Base-by-base conservation (phyloP, 768 basidiomycete genomes). In the Butyriboletus loyo region DNA sequence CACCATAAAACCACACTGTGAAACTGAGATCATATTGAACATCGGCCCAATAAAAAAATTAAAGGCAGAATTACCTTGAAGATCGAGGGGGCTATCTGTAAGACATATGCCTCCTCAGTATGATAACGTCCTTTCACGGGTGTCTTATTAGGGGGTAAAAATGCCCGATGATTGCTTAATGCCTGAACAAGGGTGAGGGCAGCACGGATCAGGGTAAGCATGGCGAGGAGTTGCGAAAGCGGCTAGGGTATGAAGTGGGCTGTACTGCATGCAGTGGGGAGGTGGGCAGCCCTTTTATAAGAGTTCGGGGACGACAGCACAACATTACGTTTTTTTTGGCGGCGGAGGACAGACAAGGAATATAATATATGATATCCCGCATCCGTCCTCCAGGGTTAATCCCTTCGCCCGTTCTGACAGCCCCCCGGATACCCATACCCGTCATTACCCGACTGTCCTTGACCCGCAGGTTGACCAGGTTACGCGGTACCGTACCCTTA, bases 141-240 rank as follows among this genome's bases (percentile, higher is more conserved):
- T 0, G 81, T 80, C 10, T 79, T 79, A 61, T 84, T 81, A 2
- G 83, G 83, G 1, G 83, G 81, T 0, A 78, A 79, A 57, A 73
- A 79, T 0, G 80, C 83, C 0, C 75, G 57, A 34, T 81, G 77
- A 58, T 83, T 80, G 61, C 70, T 73, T 25, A 75, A 43, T 2
- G 81, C 78, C 55, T 84, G 82, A 32, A 78, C 52, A 32, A 73
- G 58, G 57, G 79, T 73, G 50, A 85, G 76, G 32, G 67, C 59
- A 17, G 76, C 75, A 21, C 83, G 75, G 30, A 59, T 43, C 32
- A 73, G 51, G 52, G 77, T 65, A 45, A 78, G 76, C 82, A 85
- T 84, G 39, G 46, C 24, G 38, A 50, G 3, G 22, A 21, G 52
- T 19, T 10, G 3, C 4, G 25, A 34, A 36, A 47, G 35, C 1